These are phyloP conservation scores for Trichoderma citrinoviride DNA, from an alignment of 2,329 filamentous ascomycete genomes.

Conservation along the genomic window DNA sequence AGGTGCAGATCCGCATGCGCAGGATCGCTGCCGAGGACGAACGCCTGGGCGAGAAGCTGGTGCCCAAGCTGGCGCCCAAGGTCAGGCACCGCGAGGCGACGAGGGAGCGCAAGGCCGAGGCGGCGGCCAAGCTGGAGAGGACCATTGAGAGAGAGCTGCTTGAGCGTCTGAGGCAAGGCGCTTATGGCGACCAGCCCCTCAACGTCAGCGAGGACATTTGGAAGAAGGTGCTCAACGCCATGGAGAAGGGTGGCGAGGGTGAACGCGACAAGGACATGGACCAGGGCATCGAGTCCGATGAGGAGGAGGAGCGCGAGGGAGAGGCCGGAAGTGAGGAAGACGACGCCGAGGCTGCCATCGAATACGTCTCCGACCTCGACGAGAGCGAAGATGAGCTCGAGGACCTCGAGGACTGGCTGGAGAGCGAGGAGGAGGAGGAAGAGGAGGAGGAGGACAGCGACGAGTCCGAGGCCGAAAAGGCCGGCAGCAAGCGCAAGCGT, in stretches of 20 bases:
- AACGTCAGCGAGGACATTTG: constrained; percentile 95
- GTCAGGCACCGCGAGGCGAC: constrained; percentile 73
- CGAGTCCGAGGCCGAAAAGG: constrained; percentile 55
- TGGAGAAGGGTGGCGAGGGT: constrained; percentile 85
- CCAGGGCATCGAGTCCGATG: constrained; percentile 75
- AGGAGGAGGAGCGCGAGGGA: constrained; percentile 65
- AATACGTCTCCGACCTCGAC: constrained; percentile 91
- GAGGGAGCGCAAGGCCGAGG: constrained; percentile 72
- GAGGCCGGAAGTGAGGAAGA: constrained; percentile 66
- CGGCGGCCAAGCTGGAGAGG: constrained; percentile 88
- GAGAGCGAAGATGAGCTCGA: constrained; percentile 76
- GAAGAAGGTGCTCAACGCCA: constrained; percentile 90
- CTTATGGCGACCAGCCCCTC: constrained; percentile 89
- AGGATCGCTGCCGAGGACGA: constrained; percentile 86
- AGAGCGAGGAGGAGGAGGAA: constrained; percentile 62
- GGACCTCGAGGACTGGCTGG: constrained; percentile 91
- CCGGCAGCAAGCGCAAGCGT: constrained; percentile 56
- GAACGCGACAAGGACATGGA: constrained; percentile 83
- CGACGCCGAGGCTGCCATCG: constrained; percentile 75
- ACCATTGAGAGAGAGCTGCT: constrained; percentile 95
- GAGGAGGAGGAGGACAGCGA: constrained; percentile 58
- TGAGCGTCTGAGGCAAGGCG: constrained; percentile 83
- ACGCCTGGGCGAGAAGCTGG: constrained; percentile 80
- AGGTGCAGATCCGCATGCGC: constrained; percentile 80
- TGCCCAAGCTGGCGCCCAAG: constrained; percentile 89